These are phyloP conservation scores for Aspergillus oerlinghausenensis DNA, from an alignment of 2,329 filamentous ascomycete species.

Conservation along the genomic window DNA sequence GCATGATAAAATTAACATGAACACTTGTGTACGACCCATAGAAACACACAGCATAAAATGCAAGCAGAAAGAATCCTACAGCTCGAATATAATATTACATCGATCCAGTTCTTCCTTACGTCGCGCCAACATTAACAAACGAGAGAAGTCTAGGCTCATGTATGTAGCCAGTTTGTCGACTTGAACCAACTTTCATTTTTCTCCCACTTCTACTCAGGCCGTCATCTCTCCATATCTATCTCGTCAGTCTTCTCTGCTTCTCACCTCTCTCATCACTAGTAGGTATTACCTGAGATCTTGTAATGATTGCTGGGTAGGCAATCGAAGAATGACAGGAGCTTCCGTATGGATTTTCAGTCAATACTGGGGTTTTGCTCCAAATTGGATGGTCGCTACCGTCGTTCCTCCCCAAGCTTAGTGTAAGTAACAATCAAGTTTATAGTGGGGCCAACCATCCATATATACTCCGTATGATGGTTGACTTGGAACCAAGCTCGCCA, in stretches of 20 bases:
- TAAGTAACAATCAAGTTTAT: too few species aligned
- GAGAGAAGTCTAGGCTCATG: background rate
- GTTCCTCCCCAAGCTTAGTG: background rate
- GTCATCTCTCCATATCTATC: background rate
- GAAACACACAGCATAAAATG: background rate
- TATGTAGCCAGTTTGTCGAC: background rate
- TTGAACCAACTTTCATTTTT: background rate
- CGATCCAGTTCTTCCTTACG: background rate
- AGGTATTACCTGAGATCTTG: background rate
- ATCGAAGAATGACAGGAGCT: background rate
- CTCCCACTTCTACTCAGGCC: background rate
- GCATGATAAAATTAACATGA: background rate
- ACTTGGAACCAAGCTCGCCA: too few species aligned
- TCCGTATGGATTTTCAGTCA: background rate
- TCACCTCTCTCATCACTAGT: background rate
- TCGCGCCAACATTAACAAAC: background rate
- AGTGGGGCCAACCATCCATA: too few species aligned
- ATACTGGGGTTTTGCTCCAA: background rate
- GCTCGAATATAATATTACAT: background rate
- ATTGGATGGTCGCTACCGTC: background rate
- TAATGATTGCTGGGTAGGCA: background rate
- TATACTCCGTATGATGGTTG: too few species aligned
- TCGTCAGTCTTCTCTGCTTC: background rate
- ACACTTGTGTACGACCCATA: background rate
- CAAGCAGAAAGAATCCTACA: background rate